Evolutionary conservation across 2,329 filamentous ascomycete genomes (phyloP).

Genomic region (Penicillium sp.): DNA sequence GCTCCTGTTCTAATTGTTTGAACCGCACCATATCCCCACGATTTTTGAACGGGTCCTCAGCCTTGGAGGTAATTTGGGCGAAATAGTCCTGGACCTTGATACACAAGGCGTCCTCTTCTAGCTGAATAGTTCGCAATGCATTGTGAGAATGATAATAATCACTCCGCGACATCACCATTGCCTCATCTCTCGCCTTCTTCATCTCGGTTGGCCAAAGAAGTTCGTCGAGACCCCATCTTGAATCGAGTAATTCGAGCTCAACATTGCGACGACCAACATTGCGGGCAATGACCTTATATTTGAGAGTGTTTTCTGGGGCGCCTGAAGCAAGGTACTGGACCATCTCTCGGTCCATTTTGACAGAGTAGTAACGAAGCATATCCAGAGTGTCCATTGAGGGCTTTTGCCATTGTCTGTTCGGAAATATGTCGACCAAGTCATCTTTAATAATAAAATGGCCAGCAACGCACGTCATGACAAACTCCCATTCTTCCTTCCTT

Average conservation of each 20-base stretch:
- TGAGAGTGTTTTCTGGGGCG: neutral
- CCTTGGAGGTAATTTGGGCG: neutral
- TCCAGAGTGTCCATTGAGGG: conserved; percentile 2
- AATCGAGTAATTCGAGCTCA: neutral
- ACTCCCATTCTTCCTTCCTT: conserved; percentile 9
- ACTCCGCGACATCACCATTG: neutral
- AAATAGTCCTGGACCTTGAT: neutral
- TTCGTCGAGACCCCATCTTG: neutral
- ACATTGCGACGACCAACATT: neutral
- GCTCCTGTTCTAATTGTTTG: neutral
- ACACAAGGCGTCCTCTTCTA: neutral
- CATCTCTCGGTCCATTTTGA: conserved; percentile 3
- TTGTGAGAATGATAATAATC: neutral
- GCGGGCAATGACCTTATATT: no score
- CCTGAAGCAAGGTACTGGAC: neutral
- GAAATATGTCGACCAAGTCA: neutral
- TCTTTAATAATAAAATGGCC: conserved; percentile 8
- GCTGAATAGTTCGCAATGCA: neutral
- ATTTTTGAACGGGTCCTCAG: neutral
- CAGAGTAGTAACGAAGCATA: conserved; percentile 7
- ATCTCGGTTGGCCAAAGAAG: neutral
- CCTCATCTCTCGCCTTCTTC: neutral
- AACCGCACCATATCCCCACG: neutral
- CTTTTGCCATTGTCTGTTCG: neutral
- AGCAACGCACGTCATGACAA: conserved; percentile 10